phyloP scores from a whole-genome alignment of 1,139 yeast genomes.

The Kodamaea anthophila region DNA sequence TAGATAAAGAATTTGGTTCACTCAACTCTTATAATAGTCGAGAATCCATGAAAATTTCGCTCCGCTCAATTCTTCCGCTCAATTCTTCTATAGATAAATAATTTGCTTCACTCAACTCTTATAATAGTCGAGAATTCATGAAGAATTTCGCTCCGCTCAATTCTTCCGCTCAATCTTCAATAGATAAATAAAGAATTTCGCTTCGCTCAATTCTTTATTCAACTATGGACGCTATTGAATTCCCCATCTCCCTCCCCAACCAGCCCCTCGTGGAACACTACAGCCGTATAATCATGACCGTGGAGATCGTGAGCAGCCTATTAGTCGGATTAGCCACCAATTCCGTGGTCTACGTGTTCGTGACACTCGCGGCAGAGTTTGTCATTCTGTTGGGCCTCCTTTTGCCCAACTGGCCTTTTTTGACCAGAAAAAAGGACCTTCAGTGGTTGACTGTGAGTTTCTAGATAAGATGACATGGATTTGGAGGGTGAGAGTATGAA shows the following conservation, averaged over 20 bases:
- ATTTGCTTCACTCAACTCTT: too few species aligned
- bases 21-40: too few species aligned
- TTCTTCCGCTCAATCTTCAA: too few species aligned
- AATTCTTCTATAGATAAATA: too few species aligned
- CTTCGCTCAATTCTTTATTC: conserved; percentile 1
- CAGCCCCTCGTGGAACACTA: conserved; percentile 33
- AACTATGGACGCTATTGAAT: conserved; percentile 32
- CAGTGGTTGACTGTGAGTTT: conserved; percentile 15
- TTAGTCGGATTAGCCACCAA: conserved; percentile 40
- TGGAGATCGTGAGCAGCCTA: conserved; percentile 28
- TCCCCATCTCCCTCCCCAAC: conserved; percentile 59
- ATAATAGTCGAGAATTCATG: too few species aligned
- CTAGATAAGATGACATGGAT: too few species aligned
- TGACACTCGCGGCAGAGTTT: conserved; percentile 30
- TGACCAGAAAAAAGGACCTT: conserved; percentile 22
- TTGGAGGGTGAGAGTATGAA: too few species aligned
- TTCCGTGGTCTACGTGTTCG: conserved; percentile 30
- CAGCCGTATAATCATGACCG: conserved; percentile 16
- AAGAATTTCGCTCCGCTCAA: too few species aligned
- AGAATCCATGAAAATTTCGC: too few species aligned
- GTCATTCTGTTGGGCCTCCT: conserved; percentile 32
- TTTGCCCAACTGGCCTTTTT: conserved; percentile 54
- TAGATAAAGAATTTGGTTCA: too few species aligned
- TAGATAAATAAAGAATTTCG: too few species aligned
- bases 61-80: too few species aligned